Evolutionary conservation across 768 basidiomycete species (phyloP), one percentile per base, ranked within the genome.

Genomic region (Lyophyllum semitale): DNA sequence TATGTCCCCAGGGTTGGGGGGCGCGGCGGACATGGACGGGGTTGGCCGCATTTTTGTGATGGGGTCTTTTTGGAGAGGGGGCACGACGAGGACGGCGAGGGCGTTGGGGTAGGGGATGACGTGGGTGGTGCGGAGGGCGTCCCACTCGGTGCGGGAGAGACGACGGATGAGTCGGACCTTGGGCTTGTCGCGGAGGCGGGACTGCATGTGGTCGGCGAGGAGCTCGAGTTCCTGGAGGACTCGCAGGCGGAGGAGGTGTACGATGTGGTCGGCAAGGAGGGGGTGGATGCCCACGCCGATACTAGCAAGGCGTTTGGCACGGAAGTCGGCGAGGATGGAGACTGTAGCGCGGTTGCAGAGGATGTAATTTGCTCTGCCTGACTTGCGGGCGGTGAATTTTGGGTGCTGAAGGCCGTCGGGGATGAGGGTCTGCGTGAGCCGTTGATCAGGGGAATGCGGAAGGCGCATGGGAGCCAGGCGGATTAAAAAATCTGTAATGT

Each of bases 171-270:
- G 62, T 17, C 59, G 29, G 53, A 40, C 4, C 17, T 43, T 8
- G 15, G 29, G 43, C 49, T 55, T 54, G 60, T 60, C 44, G 54
- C 45, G 52, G 44, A 60, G 52, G 38, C 49, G 60, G 43, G 56
- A 61, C 58, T 74, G 68, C 42, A 88, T 65, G 7, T 66, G 68
- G 12, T 80, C 77, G 0, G 71, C 74, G 38, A 93, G 68, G 5
- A 91, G 67, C 35, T 85, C 78, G 6, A 93, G 70, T 62, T 93
- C 92, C 66, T 93, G 90, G 2, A 93, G 71, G 12, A 91, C 79
- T 17, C 91, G 84, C 13, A 88, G 68, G 42, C 90, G 89, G 9
- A 93, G 73, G 22, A 86, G 74, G 62, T 91, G 85, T 2, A 74
- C 73, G 32, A 90, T 78, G 41, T 92, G 85, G 23, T 78, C 71